Conservation (phyloP, 352 stramenopile genomes). For the Globisporangium abappressorium region DNA sequence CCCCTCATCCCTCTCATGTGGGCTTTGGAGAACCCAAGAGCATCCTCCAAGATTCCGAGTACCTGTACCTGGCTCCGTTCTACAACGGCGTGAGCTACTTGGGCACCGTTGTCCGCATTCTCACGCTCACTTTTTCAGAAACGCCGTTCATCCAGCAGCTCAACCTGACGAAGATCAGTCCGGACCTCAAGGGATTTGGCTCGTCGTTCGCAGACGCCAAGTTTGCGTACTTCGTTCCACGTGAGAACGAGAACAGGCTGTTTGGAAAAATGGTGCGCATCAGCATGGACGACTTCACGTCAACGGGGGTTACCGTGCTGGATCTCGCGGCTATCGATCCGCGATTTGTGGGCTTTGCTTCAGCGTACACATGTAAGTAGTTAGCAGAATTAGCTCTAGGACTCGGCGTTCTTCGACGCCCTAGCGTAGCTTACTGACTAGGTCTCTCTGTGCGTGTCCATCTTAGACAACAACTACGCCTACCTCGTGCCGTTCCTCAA, state of each 20-base stretch:
- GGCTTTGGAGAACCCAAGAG: constrained; percentile 33
- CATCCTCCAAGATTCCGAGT: constrained; percentile 46
- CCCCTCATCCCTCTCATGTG: constrained; percentile 34
- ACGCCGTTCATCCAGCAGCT: constrained; percentile 54
- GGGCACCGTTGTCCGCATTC: constrained; percentile 52
- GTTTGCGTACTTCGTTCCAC: constrained; percentile 69
- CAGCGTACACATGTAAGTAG: constrained; percentile 52
- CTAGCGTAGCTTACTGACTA: neutral
- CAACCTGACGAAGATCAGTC: constrained; percentile 40
- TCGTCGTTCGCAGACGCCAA: constrained; percentile 53
- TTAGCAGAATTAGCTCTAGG: neutral
- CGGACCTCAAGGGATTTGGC: constrained; percentile 46
- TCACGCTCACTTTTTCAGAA: constrained; percentile 44
- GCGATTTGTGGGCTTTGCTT: constrained; percentile 64
- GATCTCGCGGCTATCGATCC: constrained; percentile 49
- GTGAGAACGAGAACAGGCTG: constrained; percentile 50
- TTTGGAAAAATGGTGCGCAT: constrained; percentile 67
- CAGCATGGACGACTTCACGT: constrained; percentile 38
- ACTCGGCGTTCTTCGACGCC: neutral
- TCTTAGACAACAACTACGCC: constrained; percentile 51
- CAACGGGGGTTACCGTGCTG: constrained; percentile 40
- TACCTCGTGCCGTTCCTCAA: constrained; percentile 60
- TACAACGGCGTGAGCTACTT: constrained; percentile 55
- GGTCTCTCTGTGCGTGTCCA: neutral
- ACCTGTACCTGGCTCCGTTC: constrained; percentile 68